These are phyloP conservation scores for Diddensiella caesifluorescens DNA, from an alignment of 805 yeast genomes.

Conservation along the genomic window DNA sequence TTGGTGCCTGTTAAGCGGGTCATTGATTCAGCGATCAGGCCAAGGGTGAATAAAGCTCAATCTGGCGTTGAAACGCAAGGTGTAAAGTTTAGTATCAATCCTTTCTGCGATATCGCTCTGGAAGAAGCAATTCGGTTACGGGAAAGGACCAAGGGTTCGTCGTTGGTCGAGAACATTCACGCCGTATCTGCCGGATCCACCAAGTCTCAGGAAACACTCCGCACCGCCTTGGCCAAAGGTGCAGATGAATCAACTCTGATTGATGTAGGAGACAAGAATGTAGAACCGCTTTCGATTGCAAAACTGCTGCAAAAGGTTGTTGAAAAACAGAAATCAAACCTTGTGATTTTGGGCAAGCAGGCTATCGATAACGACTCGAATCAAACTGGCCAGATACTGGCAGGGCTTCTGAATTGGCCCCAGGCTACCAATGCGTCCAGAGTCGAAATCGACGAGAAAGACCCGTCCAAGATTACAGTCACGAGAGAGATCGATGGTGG, in stretches of 20 bases:
- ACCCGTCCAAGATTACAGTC: slow-evolving; percentile 51
- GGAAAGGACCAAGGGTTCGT: slow-evolving; percentile 49
- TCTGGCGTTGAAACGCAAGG: slow-evolving; percentile 86
- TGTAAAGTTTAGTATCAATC: slow-evolving; percentile 87
- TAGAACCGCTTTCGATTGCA: slow-evolving; percentile 88
- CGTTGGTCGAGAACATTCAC: slow-evolving; percentile 71
- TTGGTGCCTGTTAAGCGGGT: slow-evolving; percentile 94
- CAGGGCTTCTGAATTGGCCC: slow-evolving; percentile 91
- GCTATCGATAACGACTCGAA: slow-evolving; percentile 93
- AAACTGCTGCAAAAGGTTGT: slow-evolving; percentile 73
- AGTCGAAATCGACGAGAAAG: slow-evolving; percentile 61
- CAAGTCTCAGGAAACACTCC: slow-evolving; percentile 80
- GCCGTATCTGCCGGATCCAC: slow-evolving; percentile 88
- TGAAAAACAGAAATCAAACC: slow-evolving; percentile 62
- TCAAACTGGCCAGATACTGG: slow-evolving; percentile 95
- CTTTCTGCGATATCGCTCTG: slow-evolving; percentile 96
- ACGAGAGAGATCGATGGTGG: slow-evolving; percentile 97
- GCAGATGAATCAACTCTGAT: slow-evolving; percentile 80
- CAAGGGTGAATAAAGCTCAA: slow-evolving; percentile 80
- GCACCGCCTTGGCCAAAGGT: slow-evolving; percentile 92
- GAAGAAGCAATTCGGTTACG: slow-evolving; percentile 86
- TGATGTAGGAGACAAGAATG: slow-evolving; percentile 63
- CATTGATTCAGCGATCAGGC: slow-evolving; percentile 88
- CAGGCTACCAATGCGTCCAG: slow-evolving; percentile 94
- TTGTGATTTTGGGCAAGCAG: slow-evolving; percentile 90